These are phyloP conservation scores for Ministeria vibrans DNA, from an alignment of 78 protist species.

Conservation along the genomic window DNA sequence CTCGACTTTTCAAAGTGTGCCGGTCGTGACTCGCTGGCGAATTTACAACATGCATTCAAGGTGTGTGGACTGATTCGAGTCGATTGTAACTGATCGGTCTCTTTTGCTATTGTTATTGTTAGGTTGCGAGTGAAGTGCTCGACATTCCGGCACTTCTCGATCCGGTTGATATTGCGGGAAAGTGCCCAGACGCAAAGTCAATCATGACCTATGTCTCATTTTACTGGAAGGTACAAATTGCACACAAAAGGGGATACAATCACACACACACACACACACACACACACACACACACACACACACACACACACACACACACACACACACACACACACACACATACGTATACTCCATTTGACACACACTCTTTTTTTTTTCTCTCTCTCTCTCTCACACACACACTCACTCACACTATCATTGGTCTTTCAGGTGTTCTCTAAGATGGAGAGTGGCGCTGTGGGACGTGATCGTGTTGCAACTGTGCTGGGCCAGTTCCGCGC, in stretches of 20 bases:
- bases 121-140: neutral
- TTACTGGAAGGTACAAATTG: too few relatives aligned
- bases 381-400: neutral
- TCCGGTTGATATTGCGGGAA: slow-evolving; percentile 28
- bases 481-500: neutral
- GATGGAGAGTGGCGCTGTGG: neutral
- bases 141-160: slow-evolving; percentile 27
- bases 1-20: neutral
- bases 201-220: slow-evolving; percentile 35
- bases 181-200: slow-evolving; percentile 32
- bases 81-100: neutral
- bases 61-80: neutral
- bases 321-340: slow-evolving; percentile 2
- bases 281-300: slow-evolving; percentile 2
- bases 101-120: slow-evolving; percentile 34
- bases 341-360: neutral
- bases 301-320: slow-evolving; percentile 2
- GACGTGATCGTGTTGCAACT: neutral
- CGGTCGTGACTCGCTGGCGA: neutral
- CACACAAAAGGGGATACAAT: neutral
- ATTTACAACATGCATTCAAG: neutral
- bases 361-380: too few relatives aligned
- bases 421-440: neutral
- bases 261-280: neutral
- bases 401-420: neutral